Conservation (phyloP, 2,329 filamentous ascomycete genomes). For the Arthrobotrys iridis region DNA sequence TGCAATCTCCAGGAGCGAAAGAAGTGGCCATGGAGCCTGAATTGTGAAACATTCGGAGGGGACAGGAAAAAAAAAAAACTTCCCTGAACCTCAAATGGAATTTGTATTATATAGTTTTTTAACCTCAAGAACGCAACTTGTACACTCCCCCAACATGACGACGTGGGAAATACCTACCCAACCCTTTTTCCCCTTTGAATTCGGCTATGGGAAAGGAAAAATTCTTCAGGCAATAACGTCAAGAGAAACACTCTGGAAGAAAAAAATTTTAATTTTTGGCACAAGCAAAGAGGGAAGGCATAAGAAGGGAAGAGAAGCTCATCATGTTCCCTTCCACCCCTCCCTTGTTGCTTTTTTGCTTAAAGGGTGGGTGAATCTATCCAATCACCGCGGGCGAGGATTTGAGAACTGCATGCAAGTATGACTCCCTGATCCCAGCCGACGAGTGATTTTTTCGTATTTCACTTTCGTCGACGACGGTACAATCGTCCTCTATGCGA, state of each 20-base stretch:
- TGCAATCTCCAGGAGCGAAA: conserved; percentile 41
- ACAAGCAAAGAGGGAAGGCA: conserved; percentile 53
- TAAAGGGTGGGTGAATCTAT: conserved; percentile 32
- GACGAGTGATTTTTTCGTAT: conserved; percentile 55
- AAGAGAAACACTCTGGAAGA: conserved; percentile 21
- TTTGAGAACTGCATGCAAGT: conserved; percentile 54
- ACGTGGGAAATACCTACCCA: conserved; percentile 46
- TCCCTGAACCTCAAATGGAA: conserved; percentile 12
- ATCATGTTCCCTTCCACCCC: conserved; percentile 49
- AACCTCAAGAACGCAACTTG: conserved; percentile 35
- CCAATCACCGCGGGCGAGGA: conserved; percentile 50
- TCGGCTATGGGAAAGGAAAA: conserved; percentile 34
- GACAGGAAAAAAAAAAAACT: conserved; percentile 21
- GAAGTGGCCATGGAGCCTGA: conserved; percentile 31
- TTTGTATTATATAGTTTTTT: conserved; percentile 38
- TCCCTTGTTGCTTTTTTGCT: conserved; percentile 45
- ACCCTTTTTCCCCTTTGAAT: conserved; percentile 29
- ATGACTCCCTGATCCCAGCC: conserved; percentile 55
- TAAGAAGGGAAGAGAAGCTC: conserved; percentile 55
- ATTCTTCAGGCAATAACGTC: conserved; percentile 50
- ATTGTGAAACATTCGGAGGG: conserved; percentile 46
- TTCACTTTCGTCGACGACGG: conserved; percentile 47
- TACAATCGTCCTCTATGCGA: conserved; percentile 24
- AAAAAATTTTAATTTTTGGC: conserved; percentile 46
- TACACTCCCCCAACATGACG: conserved; percentile 33